phyloP scores from a whole-genome alignment of 805 yeast species.

The Metschnikowia baotianmanensis region DNA sequence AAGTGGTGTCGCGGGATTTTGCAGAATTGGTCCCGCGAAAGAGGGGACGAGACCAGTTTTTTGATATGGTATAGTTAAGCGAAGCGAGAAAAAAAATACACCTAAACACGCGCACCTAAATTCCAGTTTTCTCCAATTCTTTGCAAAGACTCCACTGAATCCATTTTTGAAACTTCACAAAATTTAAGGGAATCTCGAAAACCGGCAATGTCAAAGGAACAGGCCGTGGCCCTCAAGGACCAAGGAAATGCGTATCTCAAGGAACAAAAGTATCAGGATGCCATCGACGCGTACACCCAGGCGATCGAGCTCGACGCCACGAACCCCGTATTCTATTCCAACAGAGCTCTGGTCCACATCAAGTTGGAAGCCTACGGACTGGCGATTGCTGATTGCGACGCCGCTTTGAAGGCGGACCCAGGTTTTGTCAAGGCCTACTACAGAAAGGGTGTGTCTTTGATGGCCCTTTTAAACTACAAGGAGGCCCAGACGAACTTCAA shows the following conservation, averaged over 20 bases:
- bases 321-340: conserved; percentile 69
- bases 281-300: conserved; percentile 65
- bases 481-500: conserved; percentile 72
- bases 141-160: background rate
- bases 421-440: conserved; percentile 76
- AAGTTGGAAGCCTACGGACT: conserved; percentile 83
- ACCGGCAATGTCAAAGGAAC: conserved; percentile 20
- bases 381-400: conserved; percentile 75
- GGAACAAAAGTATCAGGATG: conserved; percentile 58
- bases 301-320: conserved; percentile 66
- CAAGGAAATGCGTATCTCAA: conserved; percentile 75
- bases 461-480: conserved; percentile 72
- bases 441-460: conserved; percentile 78
- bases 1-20: no score
- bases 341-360: conserved; percentile 87
- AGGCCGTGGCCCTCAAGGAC: conserved; percentile 55
- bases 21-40: no score
- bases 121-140: background rate
- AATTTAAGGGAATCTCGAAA: no score
- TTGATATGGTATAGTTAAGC: no score
- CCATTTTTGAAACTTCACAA: no score
- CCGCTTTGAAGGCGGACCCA: conserved; percentile 66
- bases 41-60: no score
- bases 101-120: background rate
- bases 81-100: background rate